Evolutionary conservation across 108 stramenopile species (phyloP).

Genomic region (Skeletonema costatum): DNA sequence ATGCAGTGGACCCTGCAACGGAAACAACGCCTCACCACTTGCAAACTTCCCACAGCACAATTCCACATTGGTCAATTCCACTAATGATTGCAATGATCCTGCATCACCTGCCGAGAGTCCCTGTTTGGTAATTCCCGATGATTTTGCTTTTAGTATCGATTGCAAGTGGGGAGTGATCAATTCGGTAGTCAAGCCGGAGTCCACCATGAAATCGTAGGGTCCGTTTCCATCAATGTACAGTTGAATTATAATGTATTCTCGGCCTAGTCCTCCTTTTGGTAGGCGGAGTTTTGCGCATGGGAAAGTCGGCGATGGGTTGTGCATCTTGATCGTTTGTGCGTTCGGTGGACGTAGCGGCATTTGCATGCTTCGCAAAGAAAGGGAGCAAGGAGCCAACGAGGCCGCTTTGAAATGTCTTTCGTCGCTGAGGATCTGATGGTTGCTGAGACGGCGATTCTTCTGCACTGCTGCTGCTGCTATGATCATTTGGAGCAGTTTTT

Average conservation of each 20-base stretch:
- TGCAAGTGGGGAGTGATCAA: slow-evolving; percentile 76
- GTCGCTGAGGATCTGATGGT: background rate
- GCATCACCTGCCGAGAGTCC: slow-evolving; percentile 65
- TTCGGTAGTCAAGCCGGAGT: slow-evolving; percentile 77
- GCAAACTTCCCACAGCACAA: slow-evolving; percentile 56
- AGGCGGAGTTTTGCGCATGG: slow-evolving; percentile 44
- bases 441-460: background rate
- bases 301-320: slow-evolving; percentile 27
- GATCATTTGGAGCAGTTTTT: background rate
- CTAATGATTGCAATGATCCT: slow-evolving; percentile 28
- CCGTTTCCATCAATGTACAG: slow-evolving; percentile 64
- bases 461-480: too few relatives aligned
- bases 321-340: background rate
- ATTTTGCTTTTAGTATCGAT: slow-evolving; percentile 32
- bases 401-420: background rate
- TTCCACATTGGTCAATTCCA: slow-evolving; percentile 58
- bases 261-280: slow-evolving; percentile 62
- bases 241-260: slow-evolving; percentile 72
- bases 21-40: slow-evolving; percentile 12
- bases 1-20: slow-evolving; percentile 53
- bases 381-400: background rate
- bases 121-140: slow-evolving; percentile 21
- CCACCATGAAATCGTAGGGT: slow-evolving; percentile 85
- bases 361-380: background rate
- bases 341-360: background rate